Evolutionary conservation across 108 stramenopile genomes (phyloP).

Genomic region (Nitzschia sp.): DNA sequence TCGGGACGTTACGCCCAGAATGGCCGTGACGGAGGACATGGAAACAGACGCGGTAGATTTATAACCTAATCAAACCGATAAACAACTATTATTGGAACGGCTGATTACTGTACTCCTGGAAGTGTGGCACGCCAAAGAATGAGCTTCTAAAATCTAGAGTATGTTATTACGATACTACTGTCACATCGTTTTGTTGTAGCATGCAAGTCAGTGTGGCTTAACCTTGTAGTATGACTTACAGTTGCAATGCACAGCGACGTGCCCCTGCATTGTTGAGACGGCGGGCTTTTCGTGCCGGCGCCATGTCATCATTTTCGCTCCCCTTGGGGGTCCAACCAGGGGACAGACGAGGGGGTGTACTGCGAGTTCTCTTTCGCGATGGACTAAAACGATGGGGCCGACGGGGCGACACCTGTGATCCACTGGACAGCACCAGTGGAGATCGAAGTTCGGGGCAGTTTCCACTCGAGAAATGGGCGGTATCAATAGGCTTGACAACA

Average conservation of each 20-base stretch:
- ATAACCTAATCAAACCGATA: no score
- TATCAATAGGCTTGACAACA: constrained; percentile 5
- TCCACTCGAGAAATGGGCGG: not conserved
- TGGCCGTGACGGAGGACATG: no score
- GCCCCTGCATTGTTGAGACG: constrained; percentile 7
- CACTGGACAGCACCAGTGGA: not conserved
- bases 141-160: not conserved
- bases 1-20: no score
- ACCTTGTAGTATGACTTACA: not conserved
- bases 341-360: constrained; percentile 11
- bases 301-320: constrained; percentile 10
- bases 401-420: not conserved
- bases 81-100: no score
- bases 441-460: not conserved
- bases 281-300: constrained; percentile 22
- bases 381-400: constrained; percentile 1
- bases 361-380: not conserved
- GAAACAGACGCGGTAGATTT: no score
- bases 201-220: no score
- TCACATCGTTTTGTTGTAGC: no score
- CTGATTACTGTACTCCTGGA: no score
- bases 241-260: constrained; percentile 19
- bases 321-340: constrained; percentile 8
- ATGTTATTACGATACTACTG: no score
- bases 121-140: no score